Percentiles rank a stretch among this genome's conserved stretches.
Evolutionary conservation across 2,329 filamentous ascomycete genomes (phyloP).

Genomic region (Dactylellina parvicollis): DNA sequence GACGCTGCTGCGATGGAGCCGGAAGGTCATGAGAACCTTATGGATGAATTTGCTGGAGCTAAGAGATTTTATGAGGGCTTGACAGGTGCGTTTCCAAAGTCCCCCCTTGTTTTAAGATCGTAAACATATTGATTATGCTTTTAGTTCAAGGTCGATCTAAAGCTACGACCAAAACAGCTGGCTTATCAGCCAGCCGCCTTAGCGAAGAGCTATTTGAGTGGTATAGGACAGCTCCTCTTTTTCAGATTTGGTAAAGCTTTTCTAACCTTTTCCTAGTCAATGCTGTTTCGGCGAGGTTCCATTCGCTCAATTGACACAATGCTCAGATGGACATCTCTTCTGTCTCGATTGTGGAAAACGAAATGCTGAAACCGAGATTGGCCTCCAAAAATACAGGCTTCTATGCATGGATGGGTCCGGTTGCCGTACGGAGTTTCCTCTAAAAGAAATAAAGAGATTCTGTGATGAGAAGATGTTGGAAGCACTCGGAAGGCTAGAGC

Average conservation of each 20-base stretch:
- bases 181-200: slow-evolving; percentile 60
- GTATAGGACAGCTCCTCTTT: not conserved
- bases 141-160: slow-evolving; percentile 55
- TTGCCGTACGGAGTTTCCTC: slow-evolving; percentile 72
- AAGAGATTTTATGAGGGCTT: slow-evolving; percentile 26
- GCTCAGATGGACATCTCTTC: slow-evolving; percentile 72
- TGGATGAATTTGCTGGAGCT: slow-evolving; percentile 55
- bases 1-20: slow-evolving; percentile 44
- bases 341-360: slow-evolving; percentile 73
- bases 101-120: not conserved
- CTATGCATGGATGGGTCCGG: slow-evolving; percentile 75
- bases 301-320: slow-evolving; percentile 74
- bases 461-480: slow-evolving; percentile 69
- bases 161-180: slow-evolving; percentile 56
- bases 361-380: slow-evolving; percentile 75
- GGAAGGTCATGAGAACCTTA: slow-evolving; percentile 59
- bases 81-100: slow-evolving; percentile 15
- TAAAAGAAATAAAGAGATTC: slow-evolving; percentile 67
- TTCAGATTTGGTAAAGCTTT: not conserved
- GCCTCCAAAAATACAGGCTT: slow-evolving; percentile 74
- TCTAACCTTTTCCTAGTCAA: slow-evolving; percentile 61
- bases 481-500: slow-evolving; percentile 76
- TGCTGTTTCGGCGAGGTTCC: slow-evolving; percentile 77
- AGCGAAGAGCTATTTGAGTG: slow-evolving; percentile 71
- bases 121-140: slow-evolving; percentile 1